These are phyloP conservation scores for Vitis labrusca DNA, from an alignment of 164 flowering plant genomes.

Conservation along the genomic window DNA sequence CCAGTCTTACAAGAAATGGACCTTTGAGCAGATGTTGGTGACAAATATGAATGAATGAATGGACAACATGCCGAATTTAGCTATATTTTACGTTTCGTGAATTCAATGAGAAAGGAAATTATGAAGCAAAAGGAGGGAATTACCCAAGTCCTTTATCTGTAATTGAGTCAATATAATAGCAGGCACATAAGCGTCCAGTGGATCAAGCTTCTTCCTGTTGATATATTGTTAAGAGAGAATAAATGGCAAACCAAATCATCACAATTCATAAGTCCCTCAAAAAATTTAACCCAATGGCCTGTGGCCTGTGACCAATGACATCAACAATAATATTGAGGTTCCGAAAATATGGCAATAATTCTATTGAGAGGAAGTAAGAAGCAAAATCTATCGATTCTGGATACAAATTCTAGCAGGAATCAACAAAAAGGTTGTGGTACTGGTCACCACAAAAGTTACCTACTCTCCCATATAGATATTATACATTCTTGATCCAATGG, in stretches of 20 bases:
- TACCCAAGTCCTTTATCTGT: constrained; percentile 84
- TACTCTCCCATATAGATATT: too few relatives aligned
- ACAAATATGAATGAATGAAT: background rate
- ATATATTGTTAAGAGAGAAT: background rate
- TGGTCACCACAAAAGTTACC: too few relatives aligned
- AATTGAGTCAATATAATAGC: constrained; percentile 72
- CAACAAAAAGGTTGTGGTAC: too few relatives aligned
- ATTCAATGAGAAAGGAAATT: background rate
- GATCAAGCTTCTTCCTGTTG: constrained; percentile 89
- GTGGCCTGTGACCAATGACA: background rate
- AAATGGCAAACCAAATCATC: background rate
- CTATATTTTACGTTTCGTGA: background rate
- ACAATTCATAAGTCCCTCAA: background rate
- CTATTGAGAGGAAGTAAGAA: too few relatives aligned
- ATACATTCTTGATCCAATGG: too few relatives aligned
- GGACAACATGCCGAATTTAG: background rate
- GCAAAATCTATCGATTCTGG: too few relatives aligned
- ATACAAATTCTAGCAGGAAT: too few relatives aligned
- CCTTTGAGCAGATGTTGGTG: too few relatives aligned
- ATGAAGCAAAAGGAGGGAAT: background rate
- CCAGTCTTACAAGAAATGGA: too few relatives aligned
- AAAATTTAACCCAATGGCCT: too few relatives aligned
- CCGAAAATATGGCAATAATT: too few relatives aligned
- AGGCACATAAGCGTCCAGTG: constrained; percentile 83
- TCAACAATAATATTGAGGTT: background rate